phyloP scores from a whole-genome alignment of 2,329 filamentous ascomycete genomes.

The Xylariomycetidae sp. region DNA sequence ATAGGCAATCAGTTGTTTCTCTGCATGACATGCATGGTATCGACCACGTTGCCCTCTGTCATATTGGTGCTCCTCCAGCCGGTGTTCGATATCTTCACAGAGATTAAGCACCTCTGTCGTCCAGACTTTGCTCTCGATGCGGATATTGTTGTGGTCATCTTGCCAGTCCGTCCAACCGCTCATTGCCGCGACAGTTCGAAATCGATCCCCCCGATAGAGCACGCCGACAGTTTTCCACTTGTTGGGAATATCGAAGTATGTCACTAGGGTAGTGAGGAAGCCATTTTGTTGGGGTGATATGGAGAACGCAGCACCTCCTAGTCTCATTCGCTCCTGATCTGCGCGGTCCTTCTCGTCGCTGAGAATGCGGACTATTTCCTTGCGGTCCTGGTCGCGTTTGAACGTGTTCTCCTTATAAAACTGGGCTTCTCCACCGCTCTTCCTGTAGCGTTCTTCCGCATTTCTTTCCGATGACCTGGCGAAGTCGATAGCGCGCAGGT shows the following conservation, averaged over 20 bases:
- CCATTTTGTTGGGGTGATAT: not conserved
- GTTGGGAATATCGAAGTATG: not conserved
- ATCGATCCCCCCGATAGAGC: not conserved
- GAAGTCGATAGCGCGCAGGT: conserved; percentile 1
- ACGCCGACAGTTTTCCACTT: not conserved
- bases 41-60: not conserved
- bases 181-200: not conserved
- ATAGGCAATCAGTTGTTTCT: conserved; percentile 2
- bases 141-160: not conserved
- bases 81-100: not conserved
- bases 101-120: not conserved
- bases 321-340: not conserved
- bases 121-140: not conserved
- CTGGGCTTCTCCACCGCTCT: not conserved
- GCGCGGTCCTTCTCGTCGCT: not conserved
- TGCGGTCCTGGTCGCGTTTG: conserved; percentile 1
- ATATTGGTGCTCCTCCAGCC: not conserved
- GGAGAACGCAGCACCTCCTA: not conserved
- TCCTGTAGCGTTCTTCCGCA: not conserved
- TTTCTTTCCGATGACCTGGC: not conserved
- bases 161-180: conserved; percentile 1
- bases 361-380: conserved; percentile 1
- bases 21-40: conserved; percentile 2
- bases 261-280: not conserved
- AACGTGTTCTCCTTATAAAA: conserved; percentile 1